Base-by-base conservation (phyloP, 106 monocot genomes). In the Amphibolis antarctica region DNA sequence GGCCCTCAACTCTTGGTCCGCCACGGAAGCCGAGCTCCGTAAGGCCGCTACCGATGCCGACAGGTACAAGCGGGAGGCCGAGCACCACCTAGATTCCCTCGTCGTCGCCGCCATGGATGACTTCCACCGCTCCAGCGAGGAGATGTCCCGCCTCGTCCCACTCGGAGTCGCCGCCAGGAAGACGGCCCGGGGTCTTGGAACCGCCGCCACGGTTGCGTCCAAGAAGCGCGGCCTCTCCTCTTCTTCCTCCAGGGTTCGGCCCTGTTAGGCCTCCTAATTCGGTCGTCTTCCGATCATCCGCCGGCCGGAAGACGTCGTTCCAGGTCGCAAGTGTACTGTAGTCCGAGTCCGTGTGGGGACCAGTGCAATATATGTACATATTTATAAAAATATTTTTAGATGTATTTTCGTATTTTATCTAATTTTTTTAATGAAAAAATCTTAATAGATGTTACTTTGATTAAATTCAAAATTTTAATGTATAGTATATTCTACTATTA, bases 61-160 rank as follows among this genome's bases (percentile, higher is more conserved):
- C 50, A 43, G 31, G 4, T 54, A 62, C 65, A 76, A 69, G 79
- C 44, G 26, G 10, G 79, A 69, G 3, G 83, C 72, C 11, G 83
- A 79, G 55, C 42, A 50, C 52, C 1, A 71, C 19, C 66, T 82
- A 58, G 42, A 64, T 22, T 69, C 77, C 31, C 61, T 82, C 47
- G 44, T 82, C 70, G 77, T 70, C 4, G 46, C 47, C 22, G 55
- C 82, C 42, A 75, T 66, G 75, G 50, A 31, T 3, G 76, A 76
- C 18, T 69, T 64, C 69, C 28, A 10, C 18, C 14, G 48, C n/a
- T 13, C 48, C 14, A 46, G 12, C 24, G 50, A 23, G 18, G 79
- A 78, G 67, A 18, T 72, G 19, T 56, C 71, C 4, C 28, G 31
- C n/a, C 60, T 77, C 4, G 53, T 46, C 9, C 15, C 36, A 0